Percentiles rank a stretch among this genome's conserved stretches.
These are phyloP conservation scores for Caryocar brasiliense DNA, from an alignment of 441 rosid species.

Conservation along the genomic window DNA sequence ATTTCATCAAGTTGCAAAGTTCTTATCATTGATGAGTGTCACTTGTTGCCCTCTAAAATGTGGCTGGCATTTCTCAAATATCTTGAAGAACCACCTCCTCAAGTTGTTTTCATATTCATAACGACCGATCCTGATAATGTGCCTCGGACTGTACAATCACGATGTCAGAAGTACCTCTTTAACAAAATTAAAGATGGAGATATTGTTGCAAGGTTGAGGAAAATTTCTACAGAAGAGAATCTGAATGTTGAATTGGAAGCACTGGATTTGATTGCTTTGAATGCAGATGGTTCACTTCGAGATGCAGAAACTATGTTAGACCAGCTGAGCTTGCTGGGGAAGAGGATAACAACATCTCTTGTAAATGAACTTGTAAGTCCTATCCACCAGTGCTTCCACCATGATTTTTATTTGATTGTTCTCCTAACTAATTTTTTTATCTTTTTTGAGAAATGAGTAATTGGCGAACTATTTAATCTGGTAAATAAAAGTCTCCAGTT, in stretches of 20 bases:
- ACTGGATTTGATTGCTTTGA: constrained; percentile 77
- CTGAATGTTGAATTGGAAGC: constrained; percentile 84
- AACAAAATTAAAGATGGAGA: constrained; percentile 88
- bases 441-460: not conserved
- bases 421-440: not conserved
- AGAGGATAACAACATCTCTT: constrained; percentile 67
- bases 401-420: not conserved
- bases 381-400: constrained; percentile 2
- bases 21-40: constrained; percentile 86
- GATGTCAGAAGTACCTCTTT: constrained; percentile 88
- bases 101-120: constrained; percentile 68
- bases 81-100: constrained; percentile 73
- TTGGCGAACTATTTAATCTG: no score
- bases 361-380: constrained; percentile 92
- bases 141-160: constrained; percentile 88
- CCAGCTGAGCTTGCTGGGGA: constrained; percentile 88
- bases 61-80: constrained; percentile 91
- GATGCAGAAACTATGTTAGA: constrained; percentile 98
- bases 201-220: constrained; percentile 55
- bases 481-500: no score
- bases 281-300: constrained; percentile 93
- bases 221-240: constrained; percentile 62
- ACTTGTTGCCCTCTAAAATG: constrained; percentile 73
- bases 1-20: constrained; percentile 48
- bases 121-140: constrained; percentile 90